Base-by-base conservation (phyloP, 2,329 filamentous ascomycete species). In the Periconia sp. region DNA sequence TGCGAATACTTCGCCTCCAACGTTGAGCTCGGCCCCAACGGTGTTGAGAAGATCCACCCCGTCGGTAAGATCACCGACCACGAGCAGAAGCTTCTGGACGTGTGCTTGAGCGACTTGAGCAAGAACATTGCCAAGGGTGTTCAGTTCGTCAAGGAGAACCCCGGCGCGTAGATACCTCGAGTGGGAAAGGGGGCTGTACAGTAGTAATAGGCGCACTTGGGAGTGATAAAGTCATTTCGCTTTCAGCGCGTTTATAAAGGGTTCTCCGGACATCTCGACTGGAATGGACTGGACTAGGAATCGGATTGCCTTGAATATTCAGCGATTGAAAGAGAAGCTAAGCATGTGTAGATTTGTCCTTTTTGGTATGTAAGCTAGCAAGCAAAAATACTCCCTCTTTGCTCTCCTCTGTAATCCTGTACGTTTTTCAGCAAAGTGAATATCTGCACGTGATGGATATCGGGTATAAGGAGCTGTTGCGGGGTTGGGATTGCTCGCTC, bases 1-100 rank as follows among this genome's bases (percentile, higher is more conserved):
- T 84, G 95, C 67, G 88, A 95, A 49, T 99, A 95, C 88, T 99
- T 99, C 80, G 87, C 90, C 71, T 92, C 88, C 78, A 87, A 85
- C 75, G 89, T 99, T 70, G 89, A 96, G 82, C 89, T 99, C 68
- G 94, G 94, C 78, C 91, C 92, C 73, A 87, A 92, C 73, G 94
- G 94, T 80, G 92, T 95, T 57, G 86, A 94, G 83, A 88, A 95
- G 84, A 92, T 97, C 74, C 82, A 87, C 73, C 85, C 88, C 64
- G 78, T 99, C 63, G 94, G 94, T 75, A 81, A 88, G 76, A 70
- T 97, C 70, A 89, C 89, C 69, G 83, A 85, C 65, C 79, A 85
- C 74, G 94, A 99, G 87, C 79, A 95, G 84, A 85, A 86, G 77
- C 86, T 99, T 63, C 78, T 99, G 66, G 88, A 95, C 68, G 89